Evolutionary conservation across 2,329 filamentous ascomycete species (phyloP).

Genomic region (Colletotrichum horii): DNA sequence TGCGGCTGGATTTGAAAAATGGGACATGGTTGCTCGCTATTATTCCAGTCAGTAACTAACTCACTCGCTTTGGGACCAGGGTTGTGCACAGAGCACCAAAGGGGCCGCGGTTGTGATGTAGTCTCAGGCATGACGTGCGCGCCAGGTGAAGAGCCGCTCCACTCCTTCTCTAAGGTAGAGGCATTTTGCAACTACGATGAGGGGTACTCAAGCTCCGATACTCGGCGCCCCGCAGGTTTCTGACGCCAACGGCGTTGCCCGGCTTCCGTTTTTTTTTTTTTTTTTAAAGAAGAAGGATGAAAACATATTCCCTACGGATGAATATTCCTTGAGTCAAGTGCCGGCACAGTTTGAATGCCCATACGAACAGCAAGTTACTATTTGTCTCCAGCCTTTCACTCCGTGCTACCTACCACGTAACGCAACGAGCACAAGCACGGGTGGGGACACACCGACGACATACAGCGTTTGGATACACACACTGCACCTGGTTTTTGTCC

Average conservation of each 20-base stretch:
- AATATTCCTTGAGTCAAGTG: background rate
- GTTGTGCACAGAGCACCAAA: background rate
- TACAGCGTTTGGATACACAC: background rate
- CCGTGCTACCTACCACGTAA: background rate
- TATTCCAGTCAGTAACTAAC: background rate
- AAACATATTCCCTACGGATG: background rate
- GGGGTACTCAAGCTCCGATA: background rate
- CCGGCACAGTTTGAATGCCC: background rate
- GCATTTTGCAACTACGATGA: background rate
- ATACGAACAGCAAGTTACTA: background rate
- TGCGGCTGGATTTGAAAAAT: background rate
- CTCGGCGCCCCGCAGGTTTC: background rate
- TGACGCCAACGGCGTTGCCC: background rate
- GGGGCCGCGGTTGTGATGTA: background rate
- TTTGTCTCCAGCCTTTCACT: background rate
- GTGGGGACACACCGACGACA: background rate
- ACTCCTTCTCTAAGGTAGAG: background rate
- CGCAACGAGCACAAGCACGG: background rate
- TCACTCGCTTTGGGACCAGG: background rate
- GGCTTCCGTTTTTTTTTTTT: background rate
- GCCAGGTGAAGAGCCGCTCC: background rate
- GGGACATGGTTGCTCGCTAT: background rate
- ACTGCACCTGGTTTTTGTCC: background rate
- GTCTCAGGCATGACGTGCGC: background rate
- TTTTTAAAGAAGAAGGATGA: too few relatives aligned